Conservation (phyloP, 2,329 filamentous ascomycete genomes). For the Colletotrichum truncatum region DNA sequence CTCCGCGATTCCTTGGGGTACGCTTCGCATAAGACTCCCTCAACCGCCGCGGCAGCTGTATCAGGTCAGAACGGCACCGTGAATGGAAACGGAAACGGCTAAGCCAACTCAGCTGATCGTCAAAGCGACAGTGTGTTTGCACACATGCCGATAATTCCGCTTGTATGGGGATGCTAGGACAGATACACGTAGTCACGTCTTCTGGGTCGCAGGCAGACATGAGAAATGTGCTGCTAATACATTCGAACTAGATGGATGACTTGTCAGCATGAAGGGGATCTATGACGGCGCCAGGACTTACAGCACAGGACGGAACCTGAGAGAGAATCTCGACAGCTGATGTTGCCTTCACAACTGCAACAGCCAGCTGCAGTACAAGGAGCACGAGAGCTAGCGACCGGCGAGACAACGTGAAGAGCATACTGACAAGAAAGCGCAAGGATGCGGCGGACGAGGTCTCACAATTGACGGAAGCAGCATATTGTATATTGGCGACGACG, state of each 20-base stretch:
- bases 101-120: not conserved
- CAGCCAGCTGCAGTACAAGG: not conserved
- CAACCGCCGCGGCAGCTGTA: not conserved
- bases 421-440: not conserved
- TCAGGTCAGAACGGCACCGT: not conserved
- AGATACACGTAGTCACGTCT: not conserved
- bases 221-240: not conserved
- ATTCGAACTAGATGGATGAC: not conserved
- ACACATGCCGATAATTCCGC: not conserved
- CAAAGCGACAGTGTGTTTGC: not conserved
- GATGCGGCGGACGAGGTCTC: no score
- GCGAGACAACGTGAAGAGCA: not conserved
- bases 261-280: not conserved
- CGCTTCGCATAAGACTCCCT: conserved; percentile 4
- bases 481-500: no score
- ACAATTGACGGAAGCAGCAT: no score
- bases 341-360: not conserved
- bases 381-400: not conserved
- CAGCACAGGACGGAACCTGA: not conserved
- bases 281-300: not conserved
- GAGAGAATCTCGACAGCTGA: not conserved
- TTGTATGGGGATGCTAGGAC: not conserved
- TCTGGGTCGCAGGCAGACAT: not conserved
- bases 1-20: not conserved
- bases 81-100: not conserved